A percentile compares a stretch with the other conserved stretches of the same genome.
Evolutionary conservation across 2,329 filamentous ascomycete species (phyloP).

Genomic region (Claviceps arundinis): DNA sequence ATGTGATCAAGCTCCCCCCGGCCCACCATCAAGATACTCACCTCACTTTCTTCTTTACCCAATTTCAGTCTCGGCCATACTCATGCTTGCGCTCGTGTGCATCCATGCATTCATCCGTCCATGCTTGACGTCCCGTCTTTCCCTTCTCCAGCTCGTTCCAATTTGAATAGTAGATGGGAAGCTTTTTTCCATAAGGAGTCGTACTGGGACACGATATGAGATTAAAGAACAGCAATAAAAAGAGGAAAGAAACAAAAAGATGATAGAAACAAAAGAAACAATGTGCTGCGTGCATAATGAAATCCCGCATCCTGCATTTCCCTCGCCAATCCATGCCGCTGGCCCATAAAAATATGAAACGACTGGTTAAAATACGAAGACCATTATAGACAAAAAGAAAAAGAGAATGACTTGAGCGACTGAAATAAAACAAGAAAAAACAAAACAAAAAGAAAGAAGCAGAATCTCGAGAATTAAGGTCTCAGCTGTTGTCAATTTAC

Average conservation of each 20-base stretch:
- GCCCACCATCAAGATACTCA: too few relatives aligned
- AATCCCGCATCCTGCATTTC: neutral
- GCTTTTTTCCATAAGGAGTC: neutral
- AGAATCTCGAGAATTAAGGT: conserved; percentile 1
- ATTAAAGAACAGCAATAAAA: neutral
- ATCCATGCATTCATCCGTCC: neutral
- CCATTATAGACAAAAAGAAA: neutral
- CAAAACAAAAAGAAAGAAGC: neutral
- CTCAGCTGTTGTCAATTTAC: neutral
- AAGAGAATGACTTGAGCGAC: too few relatives aligned
- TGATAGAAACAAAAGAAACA: neutral
- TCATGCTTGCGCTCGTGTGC: too few relatives aligned
- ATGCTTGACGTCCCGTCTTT: neutral
- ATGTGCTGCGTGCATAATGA: neutral
- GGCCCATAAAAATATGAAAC: conserved; percentile 2
- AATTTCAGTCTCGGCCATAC: too few relatives aligned
- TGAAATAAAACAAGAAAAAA: neutral
- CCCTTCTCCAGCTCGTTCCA: neutral
- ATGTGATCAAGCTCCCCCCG: too few relatives aligned
- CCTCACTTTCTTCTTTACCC: too few relatives aligned
- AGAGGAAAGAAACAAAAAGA: neutral
- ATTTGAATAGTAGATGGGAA: neutral
- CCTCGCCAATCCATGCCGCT: conserved; percentile 7
- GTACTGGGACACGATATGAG: neutral
- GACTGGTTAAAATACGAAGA: neutral